Base-by-base conservation (phyloP, 495 filamentous ascomycete species). In the Aspergillus olivimuriae region DNA sequence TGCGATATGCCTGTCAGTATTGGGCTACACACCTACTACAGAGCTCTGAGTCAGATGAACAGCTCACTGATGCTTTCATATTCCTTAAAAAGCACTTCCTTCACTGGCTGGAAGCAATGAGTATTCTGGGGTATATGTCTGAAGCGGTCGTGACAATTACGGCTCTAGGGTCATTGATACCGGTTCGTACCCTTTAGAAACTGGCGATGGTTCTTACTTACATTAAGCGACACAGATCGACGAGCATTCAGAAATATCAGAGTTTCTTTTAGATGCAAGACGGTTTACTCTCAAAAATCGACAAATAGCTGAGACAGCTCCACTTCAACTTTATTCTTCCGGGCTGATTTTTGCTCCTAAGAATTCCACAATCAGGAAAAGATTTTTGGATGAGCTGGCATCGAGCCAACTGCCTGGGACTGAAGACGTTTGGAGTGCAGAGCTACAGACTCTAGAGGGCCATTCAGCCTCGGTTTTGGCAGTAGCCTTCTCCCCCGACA, bases 11-110 rank as follows among this genome's bases (percentile, higher is more conserved):
- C 19, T 76, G 69, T 55, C 57, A 53, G 12, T 71, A 70, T 46
- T 79, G 66, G 50, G 23, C 24, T 34, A 28, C 66, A 41, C 70
- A 81, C 58, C 19, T 73, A 21, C 30, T 60, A 43, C 45, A 65
- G 42, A 63, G 60, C 39, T 43, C 57, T 24, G 4, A 40, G 26
- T 17, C 17, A 7, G 22, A 63, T 19, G 26, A 36, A 20, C 49
- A 67, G 30, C 36, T 47, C 31, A 50, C 50, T 33, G 51, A n/a
- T n/a, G n/a, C 63, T 11, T 24, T 65, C 26, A 17, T 20, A n/a
- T 76, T 76, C 31, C 52, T 76, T 14, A 22, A 54, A 37, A 37
- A 54, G 30, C 63, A 76, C 52, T 63, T 78, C 22, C 65, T 78
- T 42, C 60, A 66, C 46, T 73, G 63, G 69, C 30, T 74, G 16